Evolutionary conservation across 176 grass and related monocot species (phyloP).

Genomic region (bread wheat (Triticum aestivum)): DNA sequence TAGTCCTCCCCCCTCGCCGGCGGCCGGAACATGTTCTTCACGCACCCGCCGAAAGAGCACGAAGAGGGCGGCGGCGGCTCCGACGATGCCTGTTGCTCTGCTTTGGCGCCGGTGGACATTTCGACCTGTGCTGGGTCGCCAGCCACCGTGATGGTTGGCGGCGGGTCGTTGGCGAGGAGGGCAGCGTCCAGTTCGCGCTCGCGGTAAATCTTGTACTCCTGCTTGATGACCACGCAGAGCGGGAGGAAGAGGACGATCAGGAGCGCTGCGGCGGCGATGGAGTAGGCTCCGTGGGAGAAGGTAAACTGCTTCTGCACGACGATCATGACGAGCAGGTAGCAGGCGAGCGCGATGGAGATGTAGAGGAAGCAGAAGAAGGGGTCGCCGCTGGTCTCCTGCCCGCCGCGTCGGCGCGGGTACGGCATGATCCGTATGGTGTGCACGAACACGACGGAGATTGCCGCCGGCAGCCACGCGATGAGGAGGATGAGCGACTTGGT

Average conservation of each 20-base stretch:
- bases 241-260: constrained; percentile 10
- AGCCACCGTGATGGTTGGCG: background rate
- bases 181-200: background rate
- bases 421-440: constrained; percentile 43
- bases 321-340: constrained; percentile 30
- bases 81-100: background rate
- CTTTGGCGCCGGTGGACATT: background rate
- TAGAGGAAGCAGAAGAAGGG: constrained; percentile 34
- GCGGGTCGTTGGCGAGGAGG: background rate
- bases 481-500: constrained; percentile 30
- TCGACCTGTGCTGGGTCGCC: background rate
- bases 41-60: background rate
- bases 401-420: background rate
- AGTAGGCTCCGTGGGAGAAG: constrained; percentile 23
- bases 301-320: constrained; percentile 18
- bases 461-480: constrained; percentile 41
- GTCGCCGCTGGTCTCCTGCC: background rate
- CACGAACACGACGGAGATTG: constrained; percentile 31
- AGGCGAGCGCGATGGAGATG: constrained; percentile 25
- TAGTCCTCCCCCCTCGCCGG: constrained; percentile 72
- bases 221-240: constrained; percentile 3
- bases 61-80: background rate
- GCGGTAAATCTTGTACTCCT: constrained; percentile 18
- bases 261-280: background rate
- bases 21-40: constrained; percentile 21